Conservation (phyloP, 345 rosid species). For the Gossypium raimondii region DNA sequence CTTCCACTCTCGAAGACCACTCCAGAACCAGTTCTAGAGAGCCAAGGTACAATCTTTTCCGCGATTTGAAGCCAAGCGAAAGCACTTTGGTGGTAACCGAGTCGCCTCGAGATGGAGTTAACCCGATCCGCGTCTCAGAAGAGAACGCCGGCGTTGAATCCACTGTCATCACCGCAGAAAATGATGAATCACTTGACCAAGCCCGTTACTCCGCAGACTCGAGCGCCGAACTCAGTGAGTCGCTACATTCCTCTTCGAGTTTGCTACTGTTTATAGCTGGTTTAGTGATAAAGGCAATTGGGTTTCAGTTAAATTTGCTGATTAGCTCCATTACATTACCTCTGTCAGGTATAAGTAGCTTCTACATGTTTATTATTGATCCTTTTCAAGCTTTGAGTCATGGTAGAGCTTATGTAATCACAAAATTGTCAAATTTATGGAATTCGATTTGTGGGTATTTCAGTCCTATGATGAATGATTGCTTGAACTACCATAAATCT, state of each 20-base stretch:
- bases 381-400: conserved; percentile 53
- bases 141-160: conserved; percentile 25
- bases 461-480: conserved; percentile 30
- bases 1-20: not conserved
- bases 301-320: conserved; percentile 53
- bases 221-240: conserved; percentile 27
- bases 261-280: conserved; percentile 40
- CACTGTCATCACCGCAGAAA: conserved; percentile 19
- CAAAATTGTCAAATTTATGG: conserved; percentile 24
- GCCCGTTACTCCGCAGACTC: conserved; percentile 16
- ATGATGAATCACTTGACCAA: not conserved
- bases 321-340: conserved; percentile 46
- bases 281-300: conserved; percentile 59
- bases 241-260: conserved; percentile 20
- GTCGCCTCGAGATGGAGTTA: conserved; percentile 19
- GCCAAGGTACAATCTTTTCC: conserved; percentile 17
- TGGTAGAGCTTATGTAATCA: conserved; percentile 27
- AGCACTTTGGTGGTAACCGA: conserved; percentile 22
- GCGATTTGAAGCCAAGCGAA: conserved; percentile 29
- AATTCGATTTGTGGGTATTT: conserved; percentile 25
- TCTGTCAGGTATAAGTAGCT: conserved; percentile 32
- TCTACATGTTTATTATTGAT: conserved; percentile 40
- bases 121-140: conserved; percentile 19
- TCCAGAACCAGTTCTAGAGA: conserved; percentile 17
- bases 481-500: conserved; percentile 46